phyloP scores from a whole-genome alignment of 257 asterid species.

The Nicotiana noctiflora region DNA sequence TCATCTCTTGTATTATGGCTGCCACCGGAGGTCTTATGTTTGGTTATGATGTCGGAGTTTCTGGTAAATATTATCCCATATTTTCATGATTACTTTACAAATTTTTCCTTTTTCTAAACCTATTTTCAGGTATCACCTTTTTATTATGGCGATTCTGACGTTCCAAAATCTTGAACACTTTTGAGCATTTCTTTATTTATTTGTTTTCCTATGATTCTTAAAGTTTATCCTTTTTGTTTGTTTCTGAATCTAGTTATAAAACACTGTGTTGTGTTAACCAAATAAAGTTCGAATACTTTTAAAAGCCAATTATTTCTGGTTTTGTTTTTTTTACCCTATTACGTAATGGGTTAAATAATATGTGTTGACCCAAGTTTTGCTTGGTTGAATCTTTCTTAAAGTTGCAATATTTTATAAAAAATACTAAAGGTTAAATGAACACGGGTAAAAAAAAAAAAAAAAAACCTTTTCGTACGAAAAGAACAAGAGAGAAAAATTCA shows the following conservation, averaged over 20 bases:
- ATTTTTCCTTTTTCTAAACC: no score
- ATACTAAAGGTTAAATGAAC: no score
- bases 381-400: background rate
- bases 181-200: background rate
- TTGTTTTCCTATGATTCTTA: background rate
- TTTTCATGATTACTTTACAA: background rate
- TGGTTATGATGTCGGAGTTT: slow-evolving; percentile 74
- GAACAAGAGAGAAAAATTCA: background rate
- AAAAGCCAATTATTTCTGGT: background rate
- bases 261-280: background rate
- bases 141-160: background rate
- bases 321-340: background rate
- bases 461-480: background rate
- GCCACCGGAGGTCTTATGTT: slow-evolving; percentile 93
- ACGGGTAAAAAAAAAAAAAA: background rate
- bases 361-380: background rate
- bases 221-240: background rate
- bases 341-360: background rate
- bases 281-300: background rate
- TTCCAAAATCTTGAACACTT: background rate
- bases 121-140: background rate
- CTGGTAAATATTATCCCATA: slow-evolving; percentile 27
- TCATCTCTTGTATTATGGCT: slow-evolving; percentile 74
- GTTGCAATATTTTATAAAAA: background rate
- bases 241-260: background rate